phyloP scores from a whole-genome alignment of 2,329 filamentous ascomycete species.

The Fusarium nodosum region DNA sequence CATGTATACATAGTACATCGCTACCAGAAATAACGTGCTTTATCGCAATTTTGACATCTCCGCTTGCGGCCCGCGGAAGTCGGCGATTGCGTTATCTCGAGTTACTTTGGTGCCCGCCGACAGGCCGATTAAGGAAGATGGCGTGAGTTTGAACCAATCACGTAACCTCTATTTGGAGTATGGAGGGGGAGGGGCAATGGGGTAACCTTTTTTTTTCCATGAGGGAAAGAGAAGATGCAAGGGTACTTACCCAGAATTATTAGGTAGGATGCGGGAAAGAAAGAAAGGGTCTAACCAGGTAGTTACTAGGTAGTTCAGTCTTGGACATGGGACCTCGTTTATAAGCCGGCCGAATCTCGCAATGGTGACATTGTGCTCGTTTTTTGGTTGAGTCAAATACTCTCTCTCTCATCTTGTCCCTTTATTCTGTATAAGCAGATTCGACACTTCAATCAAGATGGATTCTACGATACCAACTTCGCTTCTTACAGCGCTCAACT shows the following conservation, averaged over 20 bases:
- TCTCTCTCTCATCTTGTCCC: background rate
- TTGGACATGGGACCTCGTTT: constrained; percentile 27
- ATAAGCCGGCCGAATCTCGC: constrained; percentile 42
- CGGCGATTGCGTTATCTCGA: constrained; percentile 43
- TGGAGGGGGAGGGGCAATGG: constrained; percentile 42
- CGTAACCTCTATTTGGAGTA: constrained; percentile 39
- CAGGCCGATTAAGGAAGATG: constrained; percentile 51
- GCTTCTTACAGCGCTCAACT: constrained; percentile 80
- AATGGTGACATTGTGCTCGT: constrained; percentile 14
- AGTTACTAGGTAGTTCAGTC: background rate
- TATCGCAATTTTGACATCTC: constrained; percentile 45
- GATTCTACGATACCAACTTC: constrained; percentile 53
- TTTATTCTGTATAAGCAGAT: constrained; percentile 26
- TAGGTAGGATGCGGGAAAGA: constrained; percentile 1
- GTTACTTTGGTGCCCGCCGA: constrained; percentile 37
- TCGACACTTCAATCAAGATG: constrained; percentile 12
- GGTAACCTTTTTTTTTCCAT: constrained; percentile 39
- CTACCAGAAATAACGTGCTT: constrained; percentile 30
- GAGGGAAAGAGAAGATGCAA: constrained; percentile 20
- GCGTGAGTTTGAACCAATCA: constrained; percentile 54
- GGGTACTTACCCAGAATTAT: background rate
- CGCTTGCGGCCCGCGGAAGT: constrained; percentile 51
- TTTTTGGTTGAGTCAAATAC: constrained; percentile 2
- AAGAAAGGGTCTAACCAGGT: constrained; percentile 7
- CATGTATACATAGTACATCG: constrained; percentile 8